Evolutionary conservation across 2,329 filamentous ascomycete genomes (phyloP), one percentile per base, ranked within the genome.

Genomic region (Beauveria bassiana): DNA sequence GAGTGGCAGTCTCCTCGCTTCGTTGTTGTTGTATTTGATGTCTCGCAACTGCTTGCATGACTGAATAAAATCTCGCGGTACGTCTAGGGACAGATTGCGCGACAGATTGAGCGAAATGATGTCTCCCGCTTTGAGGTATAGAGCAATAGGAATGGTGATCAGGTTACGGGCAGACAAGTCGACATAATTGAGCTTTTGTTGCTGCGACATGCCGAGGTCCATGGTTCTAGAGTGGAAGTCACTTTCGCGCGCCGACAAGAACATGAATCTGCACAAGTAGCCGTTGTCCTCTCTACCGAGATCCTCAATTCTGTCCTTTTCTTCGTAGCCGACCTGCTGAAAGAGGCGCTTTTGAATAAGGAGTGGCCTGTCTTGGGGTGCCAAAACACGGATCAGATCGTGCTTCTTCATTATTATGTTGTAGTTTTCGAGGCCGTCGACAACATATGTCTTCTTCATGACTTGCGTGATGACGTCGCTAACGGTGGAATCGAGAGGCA

Each of bases 271-370:
- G 71, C 93, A 96, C 14, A 99, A 82, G 68, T 98, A 99, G 71
- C 93, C 96, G 73, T 98, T 96, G 77, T 99, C 95, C 74, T 99
- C 95, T 62, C 95, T 86, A 31, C 95, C 95, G 58, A 99, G 85
- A 65, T 98, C 95, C 72, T 97, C 93, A 51, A 99, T 86, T 45
- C 86, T 86, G 73, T 99, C 95, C 61, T 85, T 85, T 38, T 91
- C 86, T 62, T 90, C 87, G 70, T 98, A 99, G 10, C 95, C 95
- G 59, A 93, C 89, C 75, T 97, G 92, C 73, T 96, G 89, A 20
- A 99, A 78, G 20, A 99, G 81, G 53, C 87, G 84, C 75, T 97
- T 98, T 73, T 99, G 95, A 70, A 99, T 91, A 26, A 95, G 81
- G 42, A 98, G 81, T 1, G 95, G 95, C 50, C 91, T 84, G 74